Percentiles rank a stretch among this genome's conserved stretches.
Evolutionary conservation across 331 rosid species (phyloP).

Genomic region (Malus hybrid): DNA sequence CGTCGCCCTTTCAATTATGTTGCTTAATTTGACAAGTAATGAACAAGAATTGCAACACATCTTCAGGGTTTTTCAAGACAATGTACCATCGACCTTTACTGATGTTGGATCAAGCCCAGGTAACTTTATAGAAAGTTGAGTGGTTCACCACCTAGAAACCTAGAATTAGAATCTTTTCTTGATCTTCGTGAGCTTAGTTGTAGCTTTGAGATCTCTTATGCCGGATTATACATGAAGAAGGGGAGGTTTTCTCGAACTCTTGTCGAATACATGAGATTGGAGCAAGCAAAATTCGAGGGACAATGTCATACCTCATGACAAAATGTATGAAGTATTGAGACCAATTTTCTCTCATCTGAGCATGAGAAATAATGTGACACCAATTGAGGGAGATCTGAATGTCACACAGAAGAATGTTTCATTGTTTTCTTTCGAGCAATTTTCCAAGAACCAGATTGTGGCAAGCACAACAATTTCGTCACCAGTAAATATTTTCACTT

Average conservation of each 20-base stretch:
- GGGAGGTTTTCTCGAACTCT: constrained; percentile 14
- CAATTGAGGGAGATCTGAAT: constrained; percentile 71
- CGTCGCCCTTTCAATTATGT: no score
- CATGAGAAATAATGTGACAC: constrained; percentile 62
- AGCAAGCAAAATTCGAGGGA: constrained; percentile 57
- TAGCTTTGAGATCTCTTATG: no score
- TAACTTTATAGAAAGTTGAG: no score
- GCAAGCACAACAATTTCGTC: constrained; percentile 57
- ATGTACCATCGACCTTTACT: no score
- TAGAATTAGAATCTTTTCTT: no score
- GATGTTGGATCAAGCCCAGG: no score
- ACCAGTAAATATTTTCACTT: constrained; percentile 46
- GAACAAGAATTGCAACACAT: no score
- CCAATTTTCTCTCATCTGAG: constrained; percentile 66
- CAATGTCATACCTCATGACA: constrained; percentile 49
- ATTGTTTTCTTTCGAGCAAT: background rate
- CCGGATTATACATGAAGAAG: background rate
- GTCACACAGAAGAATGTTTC: constrained; percentile 40
- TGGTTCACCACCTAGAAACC: no score
- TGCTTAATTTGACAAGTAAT: no score
- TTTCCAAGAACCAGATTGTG: constrained; percentile 58
- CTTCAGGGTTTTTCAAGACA: no score
- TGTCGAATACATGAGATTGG: constrained; percentile 37
- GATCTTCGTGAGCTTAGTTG: no score
- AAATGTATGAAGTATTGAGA: constrained; percentile 44